Conservation (phyloP, 257 asterid species). For the Schizonepeta tenuifolia region DNA sequence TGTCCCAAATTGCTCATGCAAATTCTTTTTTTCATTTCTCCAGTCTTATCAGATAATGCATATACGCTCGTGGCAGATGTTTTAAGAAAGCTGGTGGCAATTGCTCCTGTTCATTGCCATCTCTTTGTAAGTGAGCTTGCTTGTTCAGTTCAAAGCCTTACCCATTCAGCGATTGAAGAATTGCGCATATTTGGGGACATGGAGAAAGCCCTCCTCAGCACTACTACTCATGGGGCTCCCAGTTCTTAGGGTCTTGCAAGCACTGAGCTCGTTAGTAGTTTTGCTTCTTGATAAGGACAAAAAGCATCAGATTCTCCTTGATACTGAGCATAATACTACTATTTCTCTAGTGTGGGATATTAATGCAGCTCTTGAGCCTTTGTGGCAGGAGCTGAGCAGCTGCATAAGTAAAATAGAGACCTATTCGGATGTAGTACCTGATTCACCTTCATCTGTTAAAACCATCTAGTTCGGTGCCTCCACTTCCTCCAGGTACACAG, state of each 20-base stretch:
- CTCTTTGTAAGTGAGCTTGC: conserved; percentile 85
- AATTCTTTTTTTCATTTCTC: conserved; percentile 27
- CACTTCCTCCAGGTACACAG: conserved; percentile 94
- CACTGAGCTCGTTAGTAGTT: conserved; percentile 80
- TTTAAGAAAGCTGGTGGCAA: conserved; percentile 75
- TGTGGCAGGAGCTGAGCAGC: conserved; percentile 92
- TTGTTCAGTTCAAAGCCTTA: conserved; percentile 73
- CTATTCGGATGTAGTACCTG: conserved; percentile 74
- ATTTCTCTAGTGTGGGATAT: conserved; percentile 70
- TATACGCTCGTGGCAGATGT: conserved; percentile 86
- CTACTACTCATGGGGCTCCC: conserved; percentile 87
- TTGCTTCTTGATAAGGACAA: conserved; percentile 66
- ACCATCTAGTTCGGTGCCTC: conserved; percentile 67
- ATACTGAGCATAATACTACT: conserved; percentile 53
- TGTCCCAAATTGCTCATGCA: conserved; percentile 17
- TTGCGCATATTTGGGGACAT: conserved; percentile 69
- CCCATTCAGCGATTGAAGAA: conserved; percentile 81
- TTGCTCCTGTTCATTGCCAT: conserved; percentile 80
- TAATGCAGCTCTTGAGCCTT: conserved; percentile 80
- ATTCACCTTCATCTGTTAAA: conserved; percentile 56
- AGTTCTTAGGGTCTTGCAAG: conserved; percentile 87
- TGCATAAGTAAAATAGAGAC: conserved; percentile 88
- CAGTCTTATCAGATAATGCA: conserved; percentile 94
- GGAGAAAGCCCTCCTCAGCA: conserved; percentile 76
- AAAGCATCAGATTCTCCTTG: conserved; percentile 49